Percentiles rank a stretch among this genome's conserved stretches.
Evolutionary conservation across 169 alveolate genomes (phyloP).

Genomic region (Cryptosporidium muris): DNA sequence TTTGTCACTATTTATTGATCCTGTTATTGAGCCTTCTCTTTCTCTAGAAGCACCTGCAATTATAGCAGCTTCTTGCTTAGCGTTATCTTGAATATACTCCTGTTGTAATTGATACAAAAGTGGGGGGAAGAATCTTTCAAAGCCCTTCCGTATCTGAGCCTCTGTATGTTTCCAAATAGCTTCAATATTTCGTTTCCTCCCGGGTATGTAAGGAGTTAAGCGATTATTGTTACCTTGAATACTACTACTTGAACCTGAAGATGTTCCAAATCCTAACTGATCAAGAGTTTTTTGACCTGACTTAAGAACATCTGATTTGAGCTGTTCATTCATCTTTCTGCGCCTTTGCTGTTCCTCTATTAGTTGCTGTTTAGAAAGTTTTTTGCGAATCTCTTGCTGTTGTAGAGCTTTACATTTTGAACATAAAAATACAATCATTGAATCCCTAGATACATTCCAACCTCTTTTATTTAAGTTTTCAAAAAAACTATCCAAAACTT

Average conservation of each 20-base stretch:
- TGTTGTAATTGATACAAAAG: constrained; percentile 49
- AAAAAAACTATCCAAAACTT: constrained; percentile 84
- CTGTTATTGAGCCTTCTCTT: too few relatives aligned
- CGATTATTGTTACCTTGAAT: constrained; percentile 17
- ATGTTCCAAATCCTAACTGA: background rate
- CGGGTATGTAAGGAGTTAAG: constrained; percentile 26
- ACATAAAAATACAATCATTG: constrained; percentile 88
- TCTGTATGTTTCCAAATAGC: constrained; percentile 70
- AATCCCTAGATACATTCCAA: constrained; percentile 84
- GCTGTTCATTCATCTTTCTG: constrained; percentile 67
- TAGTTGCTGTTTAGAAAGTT: constrained; percentile 85
- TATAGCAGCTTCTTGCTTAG: constrained; percentile 66
- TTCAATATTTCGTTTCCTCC: constrained; percentile 63
- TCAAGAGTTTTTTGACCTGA: constrained; percentile 57
- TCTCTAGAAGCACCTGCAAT: constrained; percentile 35
- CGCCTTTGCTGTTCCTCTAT: constrained; percentile 61
- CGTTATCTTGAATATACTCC: constrained; percentile 60
- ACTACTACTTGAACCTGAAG: background rate
- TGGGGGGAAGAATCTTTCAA: constrained; percentile 54
- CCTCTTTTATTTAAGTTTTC: constrained; percentile 87
- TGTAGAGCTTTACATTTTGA: constrained; percentile 89
- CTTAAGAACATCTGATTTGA: constrained; percentile 64
- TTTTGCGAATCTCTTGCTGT: constrained; percentile 86
- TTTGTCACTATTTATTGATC: background rate
- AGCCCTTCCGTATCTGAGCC: constrained; percentile 42